Percentiles rank a stretch among this genome's conserved stretches.
phyloP scores from a whole-genome alignment of 345 rosid species.

The Eucalyptus rudis region DNA sequence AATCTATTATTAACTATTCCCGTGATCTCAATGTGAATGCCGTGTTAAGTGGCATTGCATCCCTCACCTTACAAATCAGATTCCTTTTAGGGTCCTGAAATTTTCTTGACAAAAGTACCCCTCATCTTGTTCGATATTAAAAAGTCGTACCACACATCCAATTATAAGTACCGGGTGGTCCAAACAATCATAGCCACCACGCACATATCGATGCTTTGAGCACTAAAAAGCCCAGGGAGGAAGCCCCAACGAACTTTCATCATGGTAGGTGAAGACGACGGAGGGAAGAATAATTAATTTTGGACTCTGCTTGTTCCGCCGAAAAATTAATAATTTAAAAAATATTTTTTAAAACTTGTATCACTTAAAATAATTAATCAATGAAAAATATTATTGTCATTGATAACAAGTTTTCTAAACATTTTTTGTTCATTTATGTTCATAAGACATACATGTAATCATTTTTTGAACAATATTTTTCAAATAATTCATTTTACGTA shows the following conservation, averaged over 20 bases:
- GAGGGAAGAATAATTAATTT: background rate
- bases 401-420: background rate
- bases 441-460: background rate
- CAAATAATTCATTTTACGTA: accelerated
- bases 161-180: background rate
- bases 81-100: background rate
- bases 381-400: accelerated
- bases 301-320: accelerated
- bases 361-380: accelerated
- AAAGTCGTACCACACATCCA: background rate
- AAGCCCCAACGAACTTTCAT: background rate
- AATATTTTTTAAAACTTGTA: background rate
- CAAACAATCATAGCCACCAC: background rate
- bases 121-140: background rate
- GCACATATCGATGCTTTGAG: background rate
- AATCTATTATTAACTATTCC: no score
- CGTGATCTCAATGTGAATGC: no score
- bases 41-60: background rate
- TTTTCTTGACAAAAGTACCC: background rate
- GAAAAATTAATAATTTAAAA: accelerated
- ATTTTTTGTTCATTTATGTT: background rate
- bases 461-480: background rate
- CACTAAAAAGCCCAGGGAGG: background rate
- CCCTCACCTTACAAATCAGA: background rate
- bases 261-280: accelerated